Evolutionary conservation across 2,329 filamentous ascomycete species (phyloP), one percentile per base, ranked within the genome.

Genomic region (Lojkania enalia): DNA sequence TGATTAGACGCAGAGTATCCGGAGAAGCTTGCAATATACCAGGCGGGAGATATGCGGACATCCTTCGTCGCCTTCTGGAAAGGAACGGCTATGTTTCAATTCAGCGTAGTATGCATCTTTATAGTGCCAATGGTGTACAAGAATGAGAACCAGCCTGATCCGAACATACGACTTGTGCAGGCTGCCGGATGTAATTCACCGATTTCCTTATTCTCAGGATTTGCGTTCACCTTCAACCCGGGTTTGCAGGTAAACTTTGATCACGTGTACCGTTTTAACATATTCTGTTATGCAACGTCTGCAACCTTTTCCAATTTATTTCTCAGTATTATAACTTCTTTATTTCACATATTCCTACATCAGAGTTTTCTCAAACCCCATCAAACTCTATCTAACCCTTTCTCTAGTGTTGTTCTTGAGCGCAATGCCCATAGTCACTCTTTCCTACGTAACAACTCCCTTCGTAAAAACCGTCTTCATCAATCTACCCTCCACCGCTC

Each of bases 61-160:
- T 56, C 64, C 3, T 70, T 57, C 52, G 60, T 71, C 13, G 55
- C 57, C 14, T 67, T 69, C 40, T 67, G 64, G 61, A 71, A 71
- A 50, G 60, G 62, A 19, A 60, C 62, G 32, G 63, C 64, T 3
- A 25, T 71, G 20, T 50, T 69, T 19, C 60, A 70, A 20, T 70
- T 69, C 20, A 63, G 63, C 15, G 59, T 61, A 3, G 58, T 60
- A 2, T 52, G 58, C 3, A 53, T 66, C 3, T 64, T 65, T 20
- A 49, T 66, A 20, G 64, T 64, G 4, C 68, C 68, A 5, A 51
- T 56, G 0, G 45, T 68, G 1, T 68, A 64, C 51, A 53, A 61
- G 7, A 66, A 67, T n/a, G 51, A 62, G 15, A 64, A 69, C 14
- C 61, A 67, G 33, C 62, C 65, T 15, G 54, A 66, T 44, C 51